Evolutionary conservation across 169 alveolate genomes (phyloP), one percentile per base, ranked within the genome.

Genomic region (Eimeria acervulina): DNA sequence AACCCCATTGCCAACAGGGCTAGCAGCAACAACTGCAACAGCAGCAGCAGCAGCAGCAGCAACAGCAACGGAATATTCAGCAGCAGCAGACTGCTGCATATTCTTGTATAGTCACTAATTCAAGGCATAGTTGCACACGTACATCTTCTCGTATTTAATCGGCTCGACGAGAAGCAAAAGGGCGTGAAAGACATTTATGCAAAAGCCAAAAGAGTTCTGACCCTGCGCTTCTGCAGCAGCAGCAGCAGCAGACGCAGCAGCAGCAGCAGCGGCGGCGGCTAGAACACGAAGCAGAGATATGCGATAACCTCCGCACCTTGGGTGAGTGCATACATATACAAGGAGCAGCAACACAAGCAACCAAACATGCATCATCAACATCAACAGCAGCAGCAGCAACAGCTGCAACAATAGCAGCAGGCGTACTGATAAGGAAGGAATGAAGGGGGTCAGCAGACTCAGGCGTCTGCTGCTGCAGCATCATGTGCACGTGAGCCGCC

Each of bases 81-180:
- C 76, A 66, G 36, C 23, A 66, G 76, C 76, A 19, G 76, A n/a
- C n/a, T n/a, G n/a, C n/a, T n/a, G n/a, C n/a, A n/a, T n/a, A n/a
- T n/a, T 51, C 59, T 17, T 51, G 15, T 51, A 51, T 51, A 21
- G 84, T n/a, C 55, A 1, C 28, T 17, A 33, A 74, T 10, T 38
- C 28, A 10, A 28, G 84, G 26, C 36, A 19, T 28, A 6, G 87
- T 52, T 38, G 92, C 89, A 8, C 63, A 63, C 97, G 26, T 70
- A 59, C 96, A 96, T 81, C 51, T 95, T 95, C 12, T 96, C 97
- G 15, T 85, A 74, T 52, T 92, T 95, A 31, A 96, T 96, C 0
- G 97, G 97, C 28, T 95, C 96, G 28, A 83, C 84, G 40, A 96
- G 78, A 26, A 51, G 94, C 84, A 95, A 91, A 19, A 95, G 78